Evolutionary conservation across 495 filamentous ascomycete genomes (phyloP).

Genomic region (Daldinia bambusicola): DNA sequence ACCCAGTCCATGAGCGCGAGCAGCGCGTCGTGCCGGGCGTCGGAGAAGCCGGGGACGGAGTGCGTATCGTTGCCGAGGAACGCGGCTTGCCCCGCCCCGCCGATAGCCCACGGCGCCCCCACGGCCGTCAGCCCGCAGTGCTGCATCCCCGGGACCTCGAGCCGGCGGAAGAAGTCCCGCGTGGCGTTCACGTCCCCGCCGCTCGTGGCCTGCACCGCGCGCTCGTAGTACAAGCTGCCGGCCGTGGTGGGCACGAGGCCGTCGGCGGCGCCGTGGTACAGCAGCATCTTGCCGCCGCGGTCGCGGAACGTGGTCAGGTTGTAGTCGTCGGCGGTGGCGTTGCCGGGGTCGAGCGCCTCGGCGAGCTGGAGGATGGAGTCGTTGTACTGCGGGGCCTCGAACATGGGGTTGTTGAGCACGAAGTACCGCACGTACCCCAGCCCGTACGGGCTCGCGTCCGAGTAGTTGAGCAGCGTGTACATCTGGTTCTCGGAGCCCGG

Average conservation of each 20-base stretch:
- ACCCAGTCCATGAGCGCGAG: conserved; percentile 61
- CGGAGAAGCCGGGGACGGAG: conserved; percentile 55
- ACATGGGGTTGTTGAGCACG: conserved; percentile 56
- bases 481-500: conserved; percentile 57
- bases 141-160: conserved; percentile 55
- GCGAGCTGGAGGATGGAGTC: conserved; percentile 53
- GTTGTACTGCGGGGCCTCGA: conserved; percentile 51
- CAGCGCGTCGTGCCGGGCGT: conserved; percentile 57
- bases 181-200: conserved; percentile 39
- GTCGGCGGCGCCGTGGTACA: conserved; percentile 66
- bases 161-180: conserved; percentile 51
- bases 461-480: conserved; percentile 50
- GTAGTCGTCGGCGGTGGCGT: conserved; percentile 59
- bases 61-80: conserved; percentile 44
- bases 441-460: conserved; percentile 53
- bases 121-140: conserved; percentile 47
- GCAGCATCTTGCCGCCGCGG: conserved; percentile 64
- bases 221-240: conserved; percentile 57
- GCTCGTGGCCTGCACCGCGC: conserved; percentile 52
- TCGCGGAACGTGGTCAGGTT: conserved; percentile 59
- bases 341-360: conserved; percentile 55
- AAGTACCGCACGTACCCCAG: conserved; percentile 56
- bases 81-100: conserved; percentile 44
- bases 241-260: conserved; percentile 57
- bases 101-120: conserved; percentile 56